Conservation (phyloP, 805 yeast species). For the Priceomyces castillae region DNA sequence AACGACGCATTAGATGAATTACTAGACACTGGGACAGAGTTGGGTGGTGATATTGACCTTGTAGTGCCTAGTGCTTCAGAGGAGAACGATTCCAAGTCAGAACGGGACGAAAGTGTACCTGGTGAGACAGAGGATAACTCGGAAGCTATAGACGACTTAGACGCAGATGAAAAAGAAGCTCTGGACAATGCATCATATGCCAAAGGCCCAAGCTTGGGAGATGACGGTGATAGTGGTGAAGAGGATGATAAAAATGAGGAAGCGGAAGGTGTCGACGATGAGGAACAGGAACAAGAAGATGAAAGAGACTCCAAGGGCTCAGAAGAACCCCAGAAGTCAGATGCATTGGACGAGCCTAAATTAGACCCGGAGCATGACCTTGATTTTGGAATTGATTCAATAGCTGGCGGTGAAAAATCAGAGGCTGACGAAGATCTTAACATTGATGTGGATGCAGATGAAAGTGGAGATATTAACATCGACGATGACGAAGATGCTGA, state of each 20-base stretch:
- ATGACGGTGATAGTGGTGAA: not conserved
- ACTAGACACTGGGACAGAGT: not conserved
- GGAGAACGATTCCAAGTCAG: not conserved
- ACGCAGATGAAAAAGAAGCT: not conserved
- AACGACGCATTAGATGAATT: not conserved
- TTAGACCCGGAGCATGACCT: not conserved
- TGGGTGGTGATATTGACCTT: not conserved
- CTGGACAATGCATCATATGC: not conserved
- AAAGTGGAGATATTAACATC: not conserved
- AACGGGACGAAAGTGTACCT: not conserved
- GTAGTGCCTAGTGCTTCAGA: not conserved
- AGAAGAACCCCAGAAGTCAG: not conserved
- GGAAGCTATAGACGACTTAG: not conserved
- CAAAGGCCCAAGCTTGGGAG: too few relatives aligned
- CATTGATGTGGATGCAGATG: too few relatives aligned
- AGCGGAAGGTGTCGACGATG: not conserved
- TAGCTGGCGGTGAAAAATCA: not conserved
- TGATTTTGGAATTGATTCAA: not conserved
- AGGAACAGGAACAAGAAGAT: not conserved
- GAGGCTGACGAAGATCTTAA: slow-evolving; percentile 1
- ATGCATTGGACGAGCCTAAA: not conserved
- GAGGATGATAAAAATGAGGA: not conserved
- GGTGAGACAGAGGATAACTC: not conserved
- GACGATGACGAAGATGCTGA: slow-evolving; percentile 9
- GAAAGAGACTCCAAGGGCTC: not conserved